Evolutionary conservation across 805 yeast genomes (phyloP), one percentile per base, ranked within the genome.

Genomic region (Spathaspora arborariae): DNA sequence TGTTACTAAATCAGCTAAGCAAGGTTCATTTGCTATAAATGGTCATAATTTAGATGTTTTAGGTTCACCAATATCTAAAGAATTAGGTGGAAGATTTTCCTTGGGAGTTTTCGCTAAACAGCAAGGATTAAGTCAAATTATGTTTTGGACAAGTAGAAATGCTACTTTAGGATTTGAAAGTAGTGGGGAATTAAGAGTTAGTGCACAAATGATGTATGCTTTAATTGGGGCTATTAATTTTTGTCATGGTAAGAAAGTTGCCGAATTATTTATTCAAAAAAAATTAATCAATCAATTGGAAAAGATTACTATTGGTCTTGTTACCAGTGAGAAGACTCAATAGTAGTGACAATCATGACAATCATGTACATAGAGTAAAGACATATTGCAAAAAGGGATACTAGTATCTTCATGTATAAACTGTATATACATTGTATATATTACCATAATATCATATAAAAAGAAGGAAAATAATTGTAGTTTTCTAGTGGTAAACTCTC

Each of bases 71-170:
- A 61, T 72, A 37, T 75, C 84, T 44, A 79, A 75, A 58, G 68
- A 70, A 51, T 58, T 83, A 46, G 67, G 75, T 48, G 78, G 84
- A 4, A 78, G 80, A 46, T 63, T 64, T 50, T 60, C 77, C 2
- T 58, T 80, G 47, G 80, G 85, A 0, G 63, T 72, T 20, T 82
- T 78, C 60, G 79, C 86, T 22, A 71, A 73, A 57, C 50, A 60
- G 21, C 65, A 66, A 42, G 72, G 75, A 9, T 64, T 86, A 50
- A 78, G 75, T 53, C 59, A 75, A 8, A 66, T 79, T 18, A 72
- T 85, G 61, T 86, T 84, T 66, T 85, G 91, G 86, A 82, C 78
- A 58, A 75, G 78, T 55, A 75, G 78, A 65, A 75, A 76, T 54
- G 74, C 74, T 35, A 65, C 72, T 37, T 63, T 73, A 49, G 65